Evolutionary conservation across 257 asterid genomes (phyloP), one percentile per base, ranked within the genome.

Genomic region (Forsythia suspensa): DNA sequence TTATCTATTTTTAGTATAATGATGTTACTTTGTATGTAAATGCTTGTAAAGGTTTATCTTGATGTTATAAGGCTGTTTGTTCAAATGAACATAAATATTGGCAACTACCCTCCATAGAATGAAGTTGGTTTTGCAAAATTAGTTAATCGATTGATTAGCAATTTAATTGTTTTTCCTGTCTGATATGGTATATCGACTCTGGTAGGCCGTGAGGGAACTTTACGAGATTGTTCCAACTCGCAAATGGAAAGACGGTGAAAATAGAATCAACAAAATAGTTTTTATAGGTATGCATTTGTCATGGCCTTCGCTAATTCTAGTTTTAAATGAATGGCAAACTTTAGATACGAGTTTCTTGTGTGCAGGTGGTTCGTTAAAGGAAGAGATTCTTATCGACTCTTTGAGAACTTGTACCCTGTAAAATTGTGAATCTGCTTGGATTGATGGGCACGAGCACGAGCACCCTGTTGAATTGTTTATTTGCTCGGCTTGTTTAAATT

Each of bases 201-300:
- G 75, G 76, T 86, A 95, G 98, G 98, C 90, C 37, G 98, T 95
- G 86, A 91, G 97, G 86, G 99, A 95, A 88, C 89, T 95, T 40
- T 95, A 95, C 29, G 99, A 93, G 92, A 93, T 95, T 57, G 93
- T 89, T 82, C 97, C 98, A 38, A 82, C 90, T 61, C 97, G 97
- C 16, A 80, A 84, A 80, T 95, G 99, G 99, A 90, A 89, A 82
- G 79, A 86, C 3, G 91, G 80, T 12, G 97, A 95, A 79, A 82
- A 15, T 21, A 86, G 86, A 85, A 79, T 84, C 72, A 95, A 80
- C 88, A 93, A 93, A 88, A 86, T 95, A 76, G 99, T 95, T 37
- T 93, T 93, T 76, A 93, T 95, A 85, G 99, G 98, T 94, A 89
- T 61, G 4, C 43, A 13, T 37, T 63, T 70, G 74, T 51, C 71